Conservation (phyloP, 2,329 filamentous ascomycete species). For the Penicillium sp. region DNA sequence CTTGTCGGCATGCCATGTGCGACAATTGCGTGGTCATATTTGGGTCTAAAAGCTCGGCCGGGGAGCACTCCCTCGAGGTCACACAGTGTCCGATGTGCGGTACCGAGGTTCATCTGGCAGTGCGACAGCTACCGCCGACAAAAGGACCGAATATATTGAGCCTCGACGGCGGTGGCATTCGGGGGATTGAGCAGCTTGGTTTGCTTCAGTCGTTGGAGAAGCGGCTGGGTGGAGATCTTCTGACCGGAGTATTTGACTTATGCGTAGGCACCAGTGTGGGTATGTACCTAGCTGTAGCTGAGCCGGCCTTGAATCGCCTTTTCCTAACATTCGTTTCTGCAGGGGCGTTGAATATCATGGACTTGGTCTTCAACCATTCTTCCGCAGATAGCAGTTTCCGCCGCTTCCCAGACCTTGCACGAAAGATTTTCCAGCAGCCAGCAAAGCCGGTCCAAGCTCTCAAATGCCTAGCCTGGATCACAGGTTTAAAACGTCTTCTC, state of each 20-base stretch:
- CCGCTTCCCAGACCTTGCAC: conserved; percentile 19
- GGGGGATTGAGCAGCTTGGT: conserved; percentile 18
- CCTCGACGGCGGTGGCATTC: conserved; percentile 20
- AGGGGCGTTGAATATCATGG: conserved; percentile 17
- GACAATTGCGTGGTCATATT: conserved; percentile 18
- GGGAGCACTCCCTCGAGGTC: conserved; percentile 11
- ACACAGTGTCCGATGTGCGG: conserved; percentile 10
- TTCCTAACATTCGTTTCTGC: too few relatives aligned
- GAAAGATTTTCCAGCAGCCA: conserved; percentile 9
- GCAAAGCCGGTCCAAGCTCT: too few relatives aligned
- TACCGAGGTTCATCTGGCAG: neutral
- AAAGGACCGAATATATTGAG: conserved; percentile 17
- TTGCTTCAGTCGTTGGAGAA: conserved; percentile 16
- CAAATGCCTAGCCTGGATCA: too few relatives aligned
- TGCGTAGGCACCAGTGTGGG: conserved; percentile 19
- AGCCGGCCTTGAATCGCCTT: too few relatives aligned
- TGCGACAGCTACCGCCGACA: conserved; percentile 20
- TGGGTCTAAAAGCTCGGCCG: neutral
- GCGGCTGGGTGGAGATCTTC: conserved; percentile 8
- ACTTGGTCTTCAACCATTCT: conserved; percentile 13
- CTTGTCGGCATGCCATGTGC: conserved; percentile 19
- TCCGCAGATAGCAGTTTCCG: conserved; percentile 11
- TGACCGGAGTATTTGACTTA: conserved; percentile 9
- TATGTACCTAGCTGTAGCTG: conserved; percentile 4
- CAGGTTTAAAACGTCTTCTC: too few relatives aligned